Conservation (phyloP, 805 yeast species). For the Yarrowia phangngaensis region DNA sequence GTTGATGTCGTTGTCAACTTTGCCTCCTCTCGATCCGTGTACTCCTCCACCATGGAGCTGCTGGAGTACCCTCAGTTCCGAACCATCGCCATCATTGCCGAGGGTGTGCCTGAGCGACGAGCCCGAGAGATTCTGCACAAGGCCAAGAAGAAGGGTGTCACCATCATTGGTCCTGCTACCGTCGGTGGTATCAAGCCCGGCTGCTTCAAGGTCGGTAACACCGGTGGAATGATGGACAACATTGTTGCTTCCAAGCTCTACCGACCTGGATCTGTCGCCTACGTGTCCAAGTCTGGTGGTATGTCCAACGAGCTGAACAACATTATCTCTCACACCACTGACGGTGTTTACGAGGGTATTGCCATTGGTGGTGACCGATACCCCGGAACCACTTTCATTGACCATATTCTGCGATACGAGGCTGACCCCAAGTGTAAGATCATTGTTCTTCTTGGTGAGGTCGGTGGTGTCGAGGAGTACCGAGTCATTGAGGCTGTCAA, state of each 20-base stretch:
- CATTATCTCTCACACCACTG: slow-evolving; percentile 45
- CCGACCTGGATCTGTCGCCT: slow-evolving; percentile 49
- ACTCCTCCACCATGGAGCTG: slow-evolving; percentile 48
- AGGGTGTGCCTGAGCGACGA: slow-evolving; percentile 50
- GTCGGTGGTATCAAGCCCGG: slow-evolving; percentile 51
- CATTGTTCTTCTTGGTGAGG: slow-evolving; percentile 63
- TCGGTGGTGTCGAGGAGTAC: slow-evolving; percentile 71
- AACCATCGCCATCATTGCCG: slow-evolving; percentile 49
- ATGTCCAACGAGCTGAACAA: slow-evolving; percentile 50
- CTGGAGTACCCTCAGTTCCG: slow-evolving; percentile 46
- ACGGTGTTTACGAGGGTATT: slow-evolving; percentile 53
- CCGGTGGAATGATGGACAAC: slow-evolving; percentile 52
- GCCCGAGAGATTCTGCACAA: slow-evolving; percentile 46
- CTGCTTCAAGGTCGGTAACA: slow-evolving; percentile 49
- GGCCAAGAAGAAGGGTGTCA: slow-evolving; percentile 46
- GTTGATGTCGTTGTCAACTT: slow-evolving; percentile 49
- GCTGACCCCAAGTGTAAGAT: slow-evolving; percentile 63
- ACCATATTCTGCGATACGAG: slow-evolving; percentile 62
- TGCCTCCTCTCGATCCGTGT: slow-evolving; percentile 47
- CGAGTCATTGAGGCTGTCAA: slow-evolving; percentile 67
- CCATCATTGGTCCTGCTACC: slow-evolving; percentile 49
- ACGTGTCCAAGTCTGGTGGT: slow-evolving; percentile 49
- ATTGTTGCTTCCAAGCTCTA: slow-evolving; percentile 48
- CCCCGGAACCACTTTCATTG: slow-evolving; percentile 69
- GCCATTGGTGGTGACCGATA: slow-evolving; percentile 74